A percentile compares a stretch with the other conserved stretches of the same genome.
Conservation (phyloP, 2,329 filamentous ascomycete genomes). For the Paecilomyces variotii region DNA sequence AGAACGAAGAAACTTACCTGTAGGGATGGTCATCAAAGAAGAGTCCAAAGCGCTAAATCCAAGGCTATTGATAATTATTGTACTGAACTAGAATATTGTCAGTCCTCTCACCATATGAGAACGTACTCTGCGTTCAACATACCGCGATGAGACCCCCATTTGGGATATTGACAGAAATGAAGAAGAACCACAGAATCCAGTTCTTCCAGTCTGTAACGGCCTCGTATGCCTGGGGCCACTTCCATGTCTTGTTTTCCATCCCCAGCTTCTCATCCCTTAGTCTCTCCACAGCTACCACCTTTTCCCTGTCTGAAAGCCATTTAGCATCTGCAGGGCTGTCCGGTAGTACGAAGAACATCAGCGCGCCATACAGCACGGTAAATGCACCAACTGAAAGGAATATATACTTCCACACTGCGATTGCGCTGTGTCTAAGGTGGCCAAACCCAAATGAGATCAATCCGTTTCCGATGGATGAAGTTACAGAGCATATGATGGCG, state of each 20-base stretch:
- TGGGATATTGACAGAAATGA: constrained; percentile 20
- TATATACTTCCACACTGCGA: background rate
- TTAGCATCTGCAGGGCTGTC: constrained; percentile 35
- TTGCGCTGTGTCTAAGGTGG: background rate
- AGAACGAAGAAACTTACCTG: background rate
- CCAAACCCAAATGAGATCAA: background rate
- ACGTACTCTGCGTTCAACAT: background rate
- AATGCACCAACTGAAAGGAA: background rate
- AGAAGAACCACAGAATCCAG: constrained; percentile 7
- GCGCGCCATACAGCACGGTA: background rate
- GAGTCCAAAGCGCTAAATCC: constrained; percentile 14
- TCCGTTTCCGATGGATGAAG: constrained; percentile 1
- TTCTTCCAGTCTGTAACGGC: background rate
- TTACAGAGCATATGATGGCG: constrained; percentile 1
- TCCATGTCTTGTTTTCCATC: background rate
- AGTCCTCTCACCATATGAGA: background rate
- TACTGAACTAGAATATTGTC: background rate
- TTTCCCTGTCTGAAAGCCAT: constrained; percentile 48
- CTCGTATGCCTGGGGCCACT: background rate
- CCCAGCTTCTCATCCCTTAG: background rate
- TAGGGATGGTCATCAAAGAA: constrained; percentile 21
- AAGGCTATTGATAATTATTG: background rate
- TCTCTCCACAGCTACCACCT: constrained; percentile 34
- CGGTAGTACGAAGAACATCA: constrained; percentile 3
- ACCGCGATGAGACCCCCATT: background rate